Conservation (phyloP, 352 stramenopile genomes). For the Phytophthora hibernalis region DNA sequence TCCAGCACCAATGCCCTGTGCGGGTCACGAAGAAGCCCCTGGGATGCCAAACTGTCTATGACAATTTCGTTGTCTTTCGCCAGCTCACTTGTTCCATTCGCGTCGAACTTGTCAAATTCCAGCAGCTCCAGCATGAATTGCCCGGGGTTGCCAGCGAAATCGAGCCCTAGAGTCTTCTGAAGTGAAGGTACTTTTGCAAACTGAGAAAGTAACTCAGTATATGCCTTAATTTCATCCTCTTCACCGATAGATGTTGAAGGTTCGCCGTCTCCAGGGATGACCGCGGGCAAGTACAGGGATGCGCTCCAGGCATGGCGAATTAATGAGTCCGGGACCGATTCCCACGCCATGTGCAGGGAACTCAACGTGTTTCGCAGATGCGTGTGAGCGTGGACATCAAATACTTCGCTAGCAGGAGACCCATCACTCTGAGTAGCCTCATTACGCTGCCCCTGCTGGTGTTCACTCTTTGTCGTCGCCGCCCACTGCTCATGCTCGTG, state of each 20-base stretch:
- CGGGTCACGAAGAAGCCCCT: constrained; percentile 59
- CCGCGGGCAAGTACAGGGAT: constrained; percentile 43
- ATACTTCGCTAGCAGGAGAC: constrained; percentile 24
- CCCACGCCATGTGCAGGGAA: constrained; percentile 60
- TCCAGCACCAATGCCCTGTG: constrained; percentile 38
- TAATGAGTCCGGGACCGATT: constrained; percentile 26
- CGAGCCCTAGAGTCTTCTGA: constrained; percentile 45
- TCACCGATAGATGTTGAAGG: constrained; percentile 11
- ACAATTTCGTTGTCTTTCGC: constrained; percentile 71
- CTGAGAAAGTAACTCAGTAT: constrained; percentile 35
- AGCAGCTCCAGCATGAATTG: constrained; percentile 50
- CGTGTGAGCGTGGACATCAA: constrained; percentile 56
- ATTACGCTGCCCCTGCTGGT: constrained; percentile 12
- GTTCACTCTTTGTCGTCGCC: constrained; percentile 12
- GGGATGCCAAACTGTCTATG: constrained; percentile 61
- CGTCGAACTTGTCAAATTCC: constrained; percentile 52
- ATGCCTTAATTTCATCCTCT: constrained; percentile 32
- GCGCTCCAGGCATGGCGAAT: constrained; percentile 56
- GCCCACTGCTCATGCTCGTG: constrained; percentile 38
- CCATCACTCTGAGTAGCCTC: constrained; percentile 9
- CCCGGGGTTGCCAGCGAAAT: constrained; percentile 26
- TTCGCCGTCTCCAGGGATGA: constrained; percentile 38
- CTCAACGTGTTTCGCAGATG: constrained; percentile 52
- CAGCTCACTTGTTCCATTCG: constrained; percentile 35
- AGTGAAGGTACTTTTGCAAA: constrained; percentile 37